Evolutionary conservation across 164 flowering plant genomes (phyloP), one percentile per base, ranked within the genome.

Genomic region (Liquidambar formosana): DNA sequence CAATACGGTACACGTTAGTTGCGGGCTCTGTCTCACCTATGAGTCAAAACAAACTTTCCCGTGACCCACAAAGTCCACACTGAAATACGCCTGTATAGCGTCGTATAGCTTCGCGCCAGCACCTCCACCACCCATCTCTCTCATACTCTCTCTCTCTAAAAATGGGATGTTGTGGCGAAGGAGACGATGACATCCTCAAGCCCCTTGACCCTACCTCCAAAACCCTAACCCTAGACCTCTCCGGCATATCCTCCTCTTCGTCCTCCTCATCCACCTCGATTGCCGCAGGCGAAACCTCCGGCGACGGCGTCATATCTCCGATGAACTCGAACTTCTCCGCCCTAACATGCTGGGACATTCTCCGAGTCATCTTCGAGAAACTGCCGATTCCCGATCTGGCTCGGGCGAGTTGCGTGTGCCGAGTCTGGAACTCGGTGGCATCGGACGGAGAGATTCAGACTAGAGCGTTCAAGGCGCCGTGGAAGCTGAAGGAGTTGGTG

Each of bases 331-430:
- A 88, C 66, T 83, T 83, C 82, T 57, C 81, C 0, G 96, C 94
- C 60, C 75, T 92, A 1, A 23, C 74, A 22, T 84, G 90, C 83
- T 57, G 54, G 18, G 97, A 92, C 82, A 84, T 83, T 23, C 93
- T 94, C 60, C 83, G 88, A 0, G 52, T 72, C 59, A 89, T 94
- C 76, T 83, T 94, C 65, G 77, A 82, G 83, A 74, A 78, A 41
- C 86, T 94, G 11, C 71, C 86, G 5, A 26, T 87, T 16, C 19
- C 84, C 14, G 99, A 92, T 74, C 80, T 94, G 16, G 97, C 97
- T 6, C 87, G 97, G 11, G 83, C 97, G n/a, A 83, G 94, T 38
- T 88, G 97, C 81, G 99, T 94, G 0, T 87, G 96, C 77, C 79
- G 88, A 10, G 19, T 72, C 3, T 94, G 99, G 97, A 71, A 72